phyloP scores from a whole-genome alignment of 495 filamentous ascomycete genomes.

The Schizothecium vesticola region DNA sequence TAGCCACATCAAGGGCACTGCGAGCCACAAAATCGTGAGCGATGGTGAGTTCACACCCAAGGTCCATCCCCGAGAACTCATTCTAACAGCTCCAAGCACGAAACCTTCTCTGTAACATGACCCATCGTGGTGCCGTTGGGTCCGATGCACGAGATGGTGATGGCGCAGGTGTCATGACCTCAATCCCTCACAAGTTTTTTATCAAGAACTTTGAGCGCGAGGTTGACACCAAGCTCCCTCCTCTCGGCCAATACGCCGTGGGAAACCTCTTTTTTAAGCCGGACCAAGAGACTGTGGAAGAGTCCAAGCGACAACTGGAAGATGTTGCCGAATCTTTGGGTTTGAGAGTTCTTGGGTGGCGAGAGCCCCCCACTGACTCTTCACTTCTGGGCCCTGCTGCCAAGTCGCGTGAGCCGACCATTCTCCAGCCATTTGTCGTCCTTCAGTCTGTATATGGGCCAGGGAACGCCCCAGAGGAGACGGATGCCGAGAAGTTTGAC shows the following conservation, averaged over 20 bases:
- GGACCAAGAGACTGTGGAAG: conserved; percentile 76
- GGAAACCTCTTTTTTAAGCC: conserved; percentile 99
- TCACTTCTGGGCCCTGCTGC: conserved; percentile 90
- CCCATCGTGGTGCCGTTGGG: conserved; percentile 95
- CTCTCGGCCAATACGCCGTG: conserved; percentile 89
- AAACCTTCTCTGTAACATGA: conserved; percentile 98
- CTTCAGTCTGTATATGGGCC: conserved; percentile 78
- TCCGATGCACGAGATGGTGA: conserved; percentile 97
- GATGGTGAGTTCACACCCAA: conserved; percentile 66
- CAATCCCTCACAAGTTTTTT: conserved; percentile 98
- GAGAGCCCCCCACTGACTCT: conserved; percentile 90
- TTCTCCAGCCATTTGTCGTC: conserved; percentile 95
- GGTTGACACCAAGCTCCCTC: conserved; percentile 77
- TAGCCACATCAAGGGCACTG: conserved; percentile 94
- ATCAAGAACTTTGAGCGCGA: conserved; percentile 95
- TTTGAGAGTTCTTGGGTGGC: conserved; percentile 91
- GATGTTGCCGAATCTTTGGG: conserved; percentile 83
- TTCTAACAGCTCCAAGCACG: conserved; percentile 52
- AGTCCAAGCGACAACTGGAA: conserved; percentile 85
- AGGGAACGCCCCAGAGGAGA: conserved; percentile 74
- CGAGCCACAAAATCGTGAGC: conserved; percentile 98
- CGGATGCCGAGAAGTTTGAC: conserved; percentile 76
- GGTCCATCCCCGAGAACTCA: not conserved
- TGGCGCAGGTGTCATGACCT: conserved; percentile 98
- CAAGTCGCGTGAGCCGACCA: conserved; percentile 85